These are phyloP conservation scores for Strigomonas galati DNA, from an alignment of 208 protist species.

Conservation along the genomic window DNA sequence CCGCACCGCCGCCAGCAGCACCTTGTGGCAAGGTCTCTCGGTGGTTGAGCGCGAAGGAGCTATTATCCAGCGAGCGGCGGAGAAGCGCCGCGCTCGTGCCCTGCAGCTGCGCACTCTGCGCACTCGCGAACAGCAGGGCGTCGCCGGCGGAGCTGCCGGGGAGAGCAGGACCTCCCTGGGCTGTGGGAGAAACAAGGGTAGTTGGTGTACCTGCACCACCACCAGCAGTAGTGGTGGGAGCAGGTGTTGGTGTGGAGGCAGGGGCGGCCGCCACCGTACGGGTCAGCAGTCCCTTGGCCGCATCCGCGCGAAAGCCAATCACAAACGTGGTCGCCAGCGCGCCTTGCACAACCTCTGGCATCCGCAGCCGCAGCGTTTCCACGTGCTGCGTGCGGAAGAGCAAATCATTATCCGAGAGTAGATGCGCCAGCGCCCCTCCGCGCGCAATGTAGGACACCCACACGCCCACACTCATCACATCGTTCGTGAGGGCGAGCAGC, in stretches of 20 bases:
- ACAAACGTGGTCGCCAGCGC: constrained; percentile 60
- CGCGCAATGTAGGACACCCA: constrained; percentile 70
- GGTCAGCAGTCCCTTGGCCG: constrained; percentile 26
- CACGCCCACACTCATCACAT: constrained; percentile 58
- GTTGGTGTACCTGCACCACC: too few species aligned
- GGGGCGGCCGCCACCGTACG: background rate
- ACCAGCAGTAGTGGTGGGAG: background rate
- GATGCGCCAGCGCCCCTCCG: constrained; percentile 55
- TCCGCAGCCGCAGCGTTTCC: constrained; percentile 42
- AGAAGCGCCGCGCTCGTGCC: background rate
- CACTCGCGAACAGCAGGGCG: background rate
- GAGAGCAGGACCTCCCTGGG: background rate
- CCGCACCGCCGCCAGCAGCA: too few species aligned
- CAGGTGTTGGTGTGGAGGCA: background rate
- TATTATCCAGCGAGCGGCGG: constrained; percentile 2
- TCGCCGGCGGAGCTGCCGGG: background rate
- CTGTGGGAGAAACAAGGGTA: background rate
- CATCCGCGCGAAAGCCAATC: constrained; percentile 38
- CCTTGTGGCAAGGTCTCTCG: too few species aligned
- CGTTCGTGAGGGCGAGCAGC: constrained; percentile 55
- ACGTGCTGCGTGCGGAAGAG: constrained; percentile 70
- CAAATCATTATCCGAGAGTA: constrained; percentile 37
- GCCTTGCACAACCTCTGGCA: constrained; percentile 61
- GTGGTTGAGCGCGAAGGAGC: too few species aligned
- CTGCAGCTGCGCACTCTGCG: background rate